phyloP scores from a whole-genome alignment of 495 filamentous ascomycete genomes.

The Haplographium delicatum region DNA sequence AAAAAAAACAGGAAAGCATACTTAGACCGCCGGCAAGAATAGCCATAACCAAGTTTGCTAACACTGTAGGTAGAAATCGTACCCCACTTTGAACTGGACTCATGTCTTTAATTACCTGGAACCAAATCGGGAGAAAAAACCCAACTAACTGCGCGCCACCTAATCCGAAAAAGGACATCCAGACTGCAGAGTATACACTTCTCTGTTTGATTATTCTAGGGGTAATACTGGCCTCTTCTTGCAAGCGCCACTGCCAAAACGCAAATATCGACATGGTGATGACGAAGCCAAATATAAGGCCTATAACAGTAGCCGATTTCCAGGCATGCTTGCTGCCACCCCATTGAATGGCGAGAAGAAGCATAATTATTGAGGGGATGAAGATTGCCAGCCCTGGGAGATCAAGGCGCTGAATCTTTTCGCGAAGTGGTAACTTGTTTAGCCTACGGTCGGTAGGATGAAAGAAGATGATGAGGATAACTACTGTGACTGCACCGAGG shows the following conservation, averaged over 20 bases:
- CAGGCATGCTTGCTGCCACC: slow-evolving; percentile 52
- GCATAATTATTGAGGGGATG: slow-evolving; percentile 46
- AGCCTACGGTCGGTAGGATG: slow-evolving; percentile 28
- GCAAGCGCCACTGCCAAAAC: slow-evolving; percentile 42
- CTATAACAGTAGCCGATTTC: slow-evolving; percentile 37
- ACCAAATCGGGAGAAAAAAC: slow-evolving; percentile 61
- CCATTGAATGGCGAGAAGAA: slow-evolving; percentile 61
- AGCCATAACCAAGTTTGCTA: slow-evolving; percentile 24
- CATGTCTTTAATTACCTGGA: slow-evolving; percentile 44
- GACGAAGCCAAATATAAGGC: slow-evolving; percentile 43
- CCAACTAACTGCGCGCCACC: slow-evolving; percentile 33
- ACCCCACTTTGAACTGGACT: slow-evolving; percentile 44
- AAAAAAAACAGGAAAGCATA: neutral
- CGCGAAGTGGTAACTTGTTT: slow-evolving; percentile 25
- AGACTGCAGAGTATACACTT: slow-evolving; percentile 8
- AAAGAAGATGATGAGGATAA: slow-evolving; percentile 48
- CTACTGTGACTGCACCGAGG: slow-evolving; percentile 52
- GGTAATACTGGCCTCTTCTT: slow-evolving; percentile 16
- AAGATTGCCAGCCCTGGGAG: slow-evolving; percentile 43
- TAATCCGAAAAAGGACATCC: slow-evolving; percentile 11
- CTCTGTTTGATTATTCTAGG: slow-evolving; percentile 5
- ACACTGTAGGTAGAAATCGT: slow-evolving; percentile 43
- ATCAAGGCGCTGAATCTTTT: slow-evolving; percentile 45
- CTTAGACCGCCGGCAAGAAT: slow-evolving; percentile 11
- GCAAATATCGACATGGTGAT: slow-evolving; percentile 42